A percentile compares a stretch with the other conserved stretches of the same genome.
Evolutionary conservation across 768 basidiomycete genomes (phyloP).

Genomic region (Imleria badia): DNA sequence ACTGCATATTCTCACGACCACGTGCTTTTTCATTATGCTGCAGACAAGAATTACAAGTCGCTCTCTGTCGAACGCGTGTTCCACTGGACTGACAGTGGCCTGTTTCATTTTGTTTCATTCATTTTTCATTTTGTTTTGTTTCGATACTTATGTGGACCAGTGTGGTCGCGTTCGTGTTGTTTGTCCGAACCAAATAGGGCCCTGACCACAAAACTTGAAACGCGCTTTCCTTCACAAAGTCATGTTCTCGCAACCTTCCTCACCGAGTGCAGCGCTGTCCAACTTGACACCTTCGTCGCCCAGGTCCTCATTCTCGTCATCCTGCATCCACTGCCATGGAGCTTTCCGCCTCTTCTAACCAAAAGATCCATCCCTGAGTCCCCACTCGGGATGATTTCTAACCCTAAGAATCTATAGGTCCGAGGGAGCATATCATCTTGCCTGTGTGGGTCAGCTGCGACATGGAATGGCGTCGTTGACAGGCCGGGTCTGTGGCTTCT

Average conservation of each 20-base stretch:
- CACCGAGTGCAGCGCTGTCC: conserved; percentile 18
- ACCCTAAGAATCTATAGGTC: conserved; percentile 53
- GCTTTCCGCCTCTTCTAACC: conserved; percentile 41
- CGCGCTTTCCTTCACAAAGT: not conserved
- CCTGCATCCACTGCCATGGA: conserved; percentile 30
- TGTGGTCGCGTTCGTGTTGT: conserved; percentile 11
- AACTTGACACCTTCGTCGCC: conserved; percentile 43
- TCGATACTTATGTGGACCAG: too few relatives aligned
- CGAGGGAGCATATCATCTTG: conserved; percentile 27
- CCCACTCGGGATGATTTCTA: conserved; percentile 48
- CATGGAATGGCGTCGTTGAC: conserved; percentile 22
- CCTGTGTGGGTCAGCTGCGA: conserved; percentile 24
- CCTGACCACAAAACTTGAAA: conserved; percentile 2
- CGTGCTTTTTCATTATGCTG: conserved; percentile 10
- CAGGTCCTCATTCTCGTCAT: conserved; percentile 40
- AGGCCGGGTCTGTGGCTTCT: conserved; percentile 10
- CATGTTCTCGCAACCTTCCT: conserved; percentile 5
- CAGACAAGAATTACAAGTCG: too few relatives aligned
- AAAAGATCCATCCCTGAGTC: conserved; percentile 49
- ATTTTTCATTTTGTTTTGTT: too few relatives aligned
- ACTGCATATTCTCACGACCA: conserved; percentile 19
- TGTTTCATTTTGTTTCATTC: too few relatives aligned
- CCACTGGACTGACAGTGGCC: too few relatives aligned
- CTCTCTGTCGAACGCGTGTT: too few relatives aligned
- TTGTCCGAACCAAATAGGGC: conserved; percentile 25